Base-by-base conservation (phyloP, 345 rosid species). In the Excoecaria agallocha region DNA sequence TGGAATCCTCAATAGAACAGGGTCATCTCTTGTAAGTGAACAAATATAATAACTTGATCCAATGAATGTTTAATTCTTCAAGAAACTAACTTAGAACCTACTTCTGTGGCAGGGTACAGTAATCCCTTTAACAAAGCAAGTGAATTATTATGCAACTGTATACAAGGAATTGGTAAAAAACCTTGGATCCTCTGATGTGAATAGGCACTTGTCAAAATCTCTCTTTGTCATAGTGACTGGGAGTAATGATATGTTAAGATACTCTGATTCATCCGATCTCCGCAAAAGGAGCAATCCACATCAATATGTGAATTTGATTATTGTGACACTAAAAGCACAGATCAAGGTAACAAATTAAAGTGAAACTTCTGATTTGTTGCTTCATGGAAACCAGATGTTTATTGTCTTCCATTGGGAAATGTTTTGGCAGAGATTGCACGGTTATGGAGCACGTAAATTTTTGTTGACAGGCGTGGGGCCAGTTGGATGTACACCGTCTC, bases 211-310 rank as follows among this genome's bases (percentile, higher is more conserved):
- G 2, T 75, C 91, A 0, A 89, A 84, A 66, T 90, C 98, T 10
- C 76, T 93, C 56, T 88, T 84, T 71, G 37, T 37, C 22, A 39
- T 87, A 39, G 84, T 84, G 13, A 85, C 86, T 0, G 96, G 97
- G 0, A 90, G 93, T 82, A 91, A 93, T 16, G 94, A 90, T 73
- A 57, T 93, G 59, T 82, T 89, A 9, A 85, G 76, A 50, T 91
- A 89, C 66, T 84, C 69, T 41, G 83, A 82, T 35, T 83, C 86
- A 1, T 72, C 85, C 1, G 30, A 82, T 54, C 83, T 82, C 20
- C 85, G 63, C 46, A 68, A 82, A 55, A 65, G 70, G 45, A 66
- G 17, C 74, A 79, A 79, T 41, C 85, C 89, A 22, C 88, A 76
- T 39, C 80, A 79, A 48, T 88, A 82, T 65, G 77, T 86, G 12